Evolutionary conservation across 2,329 filamentous ascomycete genomes (phyloP).

Genomic region (Epichloe scottii): DNA sequence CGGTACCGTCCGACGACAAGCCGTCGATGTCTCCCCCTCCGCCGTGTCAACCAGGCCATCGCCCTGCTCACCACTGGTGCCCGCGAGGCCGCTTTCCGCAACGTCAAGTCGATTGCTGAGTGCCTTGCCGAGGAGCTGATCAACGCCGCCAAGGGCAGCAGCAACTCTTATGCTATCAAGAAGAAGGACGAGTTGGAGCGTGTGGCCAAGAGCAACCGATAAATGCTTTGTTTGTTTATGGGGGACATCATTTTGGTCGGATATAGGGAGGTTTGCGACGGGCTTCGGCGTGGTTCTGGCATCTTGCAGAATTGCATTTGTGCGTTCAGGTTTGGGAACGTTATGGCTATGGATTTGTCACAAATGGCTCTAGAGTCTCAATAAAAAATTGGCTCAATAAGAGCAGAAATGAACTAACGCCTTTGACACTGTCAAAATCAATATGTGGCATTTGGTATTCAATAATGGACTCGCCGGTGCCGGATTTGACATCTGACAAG

Average conservation of each 20-base stretch:
- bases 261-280: constrained; percentile 19
- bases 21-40: constrained; percentile 99
- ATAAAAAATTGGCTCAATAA: constrained; percentile 30
- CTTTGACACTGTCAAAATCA: neutral
- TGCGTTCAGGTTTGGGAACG: constrained; percentile 35
- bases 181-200: constrained; percentile 99
- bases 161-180: constrained; percentile 99
- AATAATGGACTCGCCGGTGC: neutral
- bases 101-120: constrained; percentile 99
- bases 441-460: neutral
- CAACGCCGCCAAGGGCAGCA: constrained; percentile 99
- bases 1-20: constrained; percentile 99
- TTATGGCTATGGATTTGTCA: constrained; percentile 28
- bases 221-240: constrained; percentile 38
- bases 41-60: constrained; percentile 99
- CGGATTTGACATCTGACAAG: neutral
- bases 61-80: constrained; percentile 97
- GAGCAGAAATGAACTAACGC: constrained; percentile 22
- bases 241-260: constrained; percentile 4
- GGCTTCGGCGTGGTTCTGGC: constrained; percentile 32
- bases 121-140: constrained; percentile 99
- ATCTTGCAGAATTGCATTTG: constrained; percentile 35
- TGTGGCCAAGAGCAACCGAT: constrained; percentile 99
- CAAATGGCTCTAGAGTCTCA: constrained; percentile 30
- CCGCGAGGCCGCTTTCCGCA: constrained; percentile 97